Evolutionary conservation across 306 rosid genomes (phyloP).

Genomic region (Luffa aegyptiaca): DNA sequence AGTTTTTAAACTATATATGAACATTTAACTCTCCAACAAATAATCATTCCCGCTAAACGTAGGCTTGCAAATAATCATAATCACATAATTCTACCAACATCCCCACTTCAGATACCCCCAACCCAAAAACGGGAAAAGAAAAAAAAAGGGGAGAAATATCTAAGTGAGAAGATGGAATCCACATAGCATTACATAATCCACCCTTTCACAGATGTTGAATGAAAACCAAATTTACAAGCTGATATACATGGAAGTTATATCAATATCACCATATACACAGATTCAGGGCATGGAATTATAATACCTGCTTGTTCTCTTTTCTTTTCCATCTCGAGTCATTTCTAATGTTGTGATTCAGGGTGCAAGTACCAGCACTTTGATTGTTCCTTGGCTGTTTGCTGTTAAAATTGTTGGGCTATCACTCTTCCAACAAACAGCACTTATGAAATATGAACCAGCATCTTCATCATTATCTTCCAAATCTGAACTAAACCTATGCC

Average conservation of each 20-base stretch:
- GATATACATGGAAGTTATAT: neutral
- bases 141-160: neutral
- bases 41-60: neutral
- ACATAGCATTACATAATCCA: neutral
- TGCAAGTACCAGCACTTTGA: conserved; percentile 88
- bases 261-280: neutral
- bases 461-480: conserved; percentile 69
- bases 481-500: conserved; percentile 77
- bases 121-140: neutral
- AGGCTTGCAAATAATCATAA: neutral
- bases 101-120: neutral
- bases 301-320: neutral
- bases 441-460: conserved; percentile 78
- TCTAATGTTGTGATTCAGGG: neutral
- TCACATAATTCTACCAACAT: neutral
- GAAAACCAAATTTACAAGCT: conserved; percentile 5
- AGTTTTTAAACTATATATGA: neutral
- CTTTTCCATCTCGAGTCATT: neutral
- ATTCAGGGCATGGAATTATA: neutral
- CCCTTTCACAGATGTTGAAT: conserved; percentile 8
- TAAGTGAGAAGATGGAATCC: neutral
- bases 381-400: conserved; percentile 96
- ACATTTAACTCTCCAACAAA: neutral
- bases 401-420: conserved; percentile 90
- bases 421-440: conserved; percentile 98